Base-by-base conservation (phyloP, 768 basidiomycete species). In the Asterophora parasitica region DNA sequence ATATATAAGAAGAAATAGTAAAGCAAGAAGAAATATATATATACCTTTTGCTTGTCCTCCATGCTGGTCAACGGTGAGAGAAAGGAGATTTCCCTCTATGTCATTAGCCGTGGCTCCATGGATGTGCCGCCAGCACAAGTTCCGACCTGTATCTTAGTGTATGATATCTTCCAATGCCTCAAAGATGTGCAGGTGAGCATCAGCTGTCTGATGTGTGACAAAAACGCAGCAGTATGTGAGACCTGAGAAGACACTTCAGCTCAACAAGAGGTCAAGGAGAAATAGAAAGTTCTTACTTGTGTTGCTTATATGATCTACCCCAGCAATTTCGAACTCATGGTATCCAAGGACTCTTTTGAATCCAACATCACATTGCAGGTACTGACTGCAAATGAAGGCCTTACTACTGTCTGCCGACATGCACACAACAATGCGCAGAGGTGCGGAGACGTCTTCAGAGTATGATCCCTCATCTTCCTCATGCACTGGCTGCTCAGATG, bases 281-380 rank as follows among this genome's bases (percentile, higher is more conserved):
- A n/a, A n/a, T n/a, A n/a, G n/a, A n/a, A n/a, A n/a, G 38, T 0
- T 46, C 39, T 62, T 38, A 61, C 59, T 59, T 8, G 58, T 61
- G 31, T 57, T 49, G 0, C 37, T 30, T 23, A 53, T 44, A 4
- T 35, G 37, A 35, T 64, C 58, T 10, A 53, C 20, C 7, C 50
- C 34, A 4, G 53, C 58, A 2, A 67, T 27, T 40, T 64, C 58
- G 46, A 67, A 64, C 34, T 66, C 58, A 7, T 59, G 44, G 39
- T 54, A 66, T 0, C 62, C 62, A 2, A 52, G 46, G 4, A 65
- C 47, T 4, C 60, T 48, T 28, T 61, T 60, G 54, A 62, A 64
- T 2, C 50, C 53, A 19, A 63, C 64, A 49, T 65, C 61, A 26
- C 59, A 56, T 42, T 65, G 61, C 1, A 64, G 23, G 39, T 55